Percentiles rank a stretch among this genome's conserved stretches.
These are phyloP conservation scores for Lactarius hengduanensis DNA, from an alignment of 768 basidiomycete species.

Conservation along the genomic window DNA sequence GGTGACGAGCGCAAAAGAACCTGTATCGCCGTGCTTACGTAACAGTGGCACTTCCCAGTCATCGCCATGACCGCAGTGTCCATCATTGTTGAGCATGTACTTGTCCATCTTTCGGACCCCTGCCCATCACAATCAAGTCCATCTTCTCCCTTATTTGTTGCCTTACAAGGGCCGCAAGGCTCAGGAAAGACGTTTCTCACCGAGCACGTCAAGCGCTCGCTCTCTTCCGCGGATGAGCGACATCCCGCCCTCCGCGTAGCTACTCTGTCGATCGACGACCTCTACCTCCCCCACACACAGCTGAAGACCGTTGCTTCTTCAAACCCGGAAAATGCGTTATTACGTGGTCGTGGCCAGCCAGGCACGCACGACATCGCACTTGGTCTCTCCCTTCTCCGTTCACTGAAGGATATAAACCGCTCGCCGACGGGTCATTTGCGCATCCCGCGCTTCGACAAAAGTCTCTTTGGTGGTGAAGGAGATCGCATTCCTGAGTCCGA, in stretches of 20 bases:
- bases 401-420: conserved; percentile 46
- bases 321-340: conserved; percentile 60
- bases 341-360: conserved; percentile 86
- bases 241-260: conserved; percentile 51
- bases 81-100: conserved; percentile 42
- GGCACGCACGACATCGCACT: conserved; percentile 87
- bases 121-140: conserved; percentile 22
- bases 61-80: conserved; percentile 36
- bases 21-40: conserved; percentile 2
- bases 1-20: too few species aligned
- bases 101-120: conserved; percentile 35
- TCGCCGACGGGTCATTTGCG: conserved; percentile 36
- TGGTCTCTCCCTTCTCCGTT: conserved; percentile 50
- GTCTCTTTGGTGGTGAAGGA: conserved; percentile 73
- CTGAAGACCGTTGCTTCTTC: conserved; percentile 54
- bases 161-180: conserved; percentile 91
- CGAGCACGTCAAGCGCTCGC: conserved; percentile 45
- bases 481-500: conserved; percentile 59
- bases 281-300: conserved; percentile 74
- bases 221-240: conserved; percentile 39
- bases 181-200: conserved; percentile 88
- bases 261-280: conserved; percentile 77
- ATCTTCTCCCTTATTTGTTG: conserved; percentile 70
- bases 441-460: conserved; percentile 88
- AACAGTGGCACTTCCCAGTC: not conserved